Evolutionary conservation across 192 early-diverging fungal species (phyloP), one percentile per base, ranked within the genome.

Genomic region (Entomortierella chlamydospora): DNA sequence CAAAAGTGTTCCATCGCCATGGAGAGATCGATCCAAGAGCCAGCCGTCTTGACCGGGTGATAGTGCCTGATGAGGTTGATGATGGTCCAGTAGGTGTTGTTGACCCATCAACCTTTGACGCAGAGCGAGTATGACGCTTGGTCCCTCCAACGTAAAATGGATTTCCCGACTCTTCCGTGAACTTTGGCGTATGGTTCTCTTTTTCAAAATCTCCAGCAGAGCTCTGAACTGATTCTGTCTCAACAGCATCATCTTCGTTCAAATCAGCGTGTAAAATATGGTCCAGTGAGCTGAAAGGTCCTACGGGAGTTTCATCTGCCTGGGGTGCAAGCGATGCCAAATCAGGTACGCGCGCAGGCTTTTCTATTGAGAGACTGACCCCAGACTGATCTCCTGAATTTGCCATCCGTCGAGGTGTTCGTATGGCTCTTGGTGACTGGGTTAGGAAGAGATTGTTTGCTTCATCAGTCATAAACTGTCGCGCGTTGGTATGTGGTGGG

Each of bases 1-100:
- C 67, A 34, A 69, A 61, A 0, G 57, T 62, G 41, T 78, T 78
- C 74, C 74, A 78, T 31, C 66, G 74, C 66, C 74, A 69, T 13
- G 74, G 74, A 6, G 74, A 78, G 18, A 78, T 68, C 0, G 74
- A 68, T 18, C 66, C 74, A 0, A 78, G 50, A 2, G 74, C 67
- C n/a, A 59, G 23, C 13, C 74, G 58, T 58, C 41, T 57, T 7
- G 74, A 78, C 0, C 74, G 74, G 2, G 28, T 60, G 37, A 78
- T 68, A 4, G 57, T 34, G 17, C 74, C 67, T 18, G 73, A 31
- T 17, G 64, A 4, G 23, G 30, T 39, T 0, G 57, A 33, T 0
- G 57, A 33, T 5, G 58, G 50, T 52, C 58, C 72, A 29, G 70
- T 42, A 9, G 72, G 56, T 30, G 73, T 68, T 20, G 73, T 66